phyloP scores from a whole-genome alignment of 106 monocot genomes.

The Ottelia alismoides region DNA sequence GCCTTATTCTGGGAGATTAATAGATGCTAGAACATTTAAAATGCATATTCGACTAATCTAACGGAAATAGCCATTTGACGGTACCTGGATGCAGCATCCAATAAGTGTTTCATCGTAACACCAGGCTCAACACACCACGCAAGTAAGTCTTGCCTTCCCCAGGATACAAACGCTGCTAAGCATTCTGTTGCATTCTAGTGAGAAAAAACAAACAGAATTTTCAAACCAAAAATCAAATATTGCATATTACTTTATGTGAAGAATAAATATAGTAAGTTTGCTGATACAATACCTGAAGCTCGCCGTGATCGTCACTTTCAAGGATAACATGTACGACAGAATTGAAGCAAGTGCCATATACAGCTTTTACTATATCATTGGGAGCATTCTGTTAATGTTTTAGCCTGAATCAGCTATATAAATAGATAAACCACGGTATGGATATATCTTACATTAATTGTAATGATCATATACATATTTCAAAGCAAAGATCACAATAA shows the following conservation, averaged over 20 bases:
- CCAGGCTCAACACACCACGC: slow-evolving; percentile 52
- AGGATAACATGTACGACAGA: slow-evolving; percentile 49
- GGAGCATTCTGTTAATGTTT: slow-evolving; percentile 51
- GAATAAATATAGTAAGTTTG: not conserved
- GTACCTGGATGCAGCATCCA: slow-evolving; percentile 87
- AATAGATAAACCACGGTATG: too few relatives aligned
- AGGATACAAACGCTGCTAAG: slow-evolving; percentile 64
- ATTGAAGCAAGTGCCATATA: slow-evolving; percentile 72
- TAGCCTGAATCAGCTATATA: not conserved
- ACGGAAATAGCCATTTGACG: too few relatives aligned
- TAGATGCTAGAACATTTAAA: too few relatives aligned
- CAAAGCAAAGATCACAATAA: not conserved
- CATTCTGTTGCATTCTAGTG: slow-evolving; percentile 95
- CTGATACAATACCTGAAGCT: slow-evolving; percentile 53
- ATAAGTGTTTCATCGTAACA: slow-evolving; percentile 61
- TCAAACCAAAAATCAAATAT: slow-evolving; percentile 1
- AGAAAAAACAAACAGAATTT: not conserved
- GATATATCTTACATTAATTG: too few relatives aligned
- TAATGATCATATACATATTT: too few relatives aligned
- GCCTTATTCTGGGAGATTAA: too few relatives aligned
- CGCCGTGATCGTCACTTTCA: slow-evolving; percentile 82
- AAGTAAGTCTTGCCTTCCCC: slow-evolving; percentile 77
- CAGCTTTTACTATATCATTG: slow-evolving; percentile 49
- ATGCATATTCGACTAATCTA: too few relatives aligned
- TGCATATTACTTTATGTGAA: not conserved